Evolutionary conservation across 495 filamentous ascomycete species (phyloP).

Genomic region (Choiromyces venosus): DNA sequence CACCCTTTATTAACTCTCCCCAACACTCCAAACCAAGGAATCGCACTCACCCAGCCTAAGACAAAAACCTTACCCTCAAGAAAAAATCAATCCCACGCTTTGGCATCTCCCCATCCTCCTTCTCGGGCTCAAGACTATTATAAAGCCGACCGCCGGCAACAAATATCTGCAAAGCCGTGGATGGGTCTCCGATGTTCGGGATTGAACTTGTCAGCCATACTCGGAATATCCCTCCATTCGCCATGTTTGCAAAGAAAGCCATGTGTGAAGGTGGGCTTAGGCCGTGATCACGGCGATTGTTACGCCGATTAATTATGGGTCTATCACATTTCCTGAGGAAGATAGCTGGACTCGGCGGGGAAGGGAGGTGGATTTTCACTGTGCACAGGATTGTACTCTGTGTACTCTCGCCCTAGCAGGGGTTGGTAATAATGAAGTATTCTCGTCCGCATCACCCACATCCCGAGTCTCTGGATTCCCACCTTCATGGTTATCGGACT

Average conservation of each 20-base stretch:
- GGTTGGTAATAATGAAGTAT: constrained; percentile 24
- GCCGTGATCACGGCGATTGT: constrained; percentile 55
- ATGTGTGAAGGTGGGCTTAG: constrained; percentile 58
- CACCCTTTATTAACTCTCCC: constrained; percentile 5
- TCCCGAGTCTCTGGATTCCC: constrained; percentile 41
- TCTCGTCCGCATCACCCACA: constrained; percentile 35
- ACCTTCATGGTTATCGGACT: constrained; percentile 34
- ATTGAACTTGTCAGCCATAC: constrained; percentile 66
- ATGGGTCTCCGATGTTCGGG: constrained; percentile 62
- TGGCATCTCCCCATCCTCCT: constrained; percentile 48
- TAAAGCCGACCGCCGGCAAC: constrained; percentile 66
- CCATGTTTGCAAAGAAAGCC: constrained; percentile 58
- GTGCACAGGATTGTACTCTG: too few species aligned
- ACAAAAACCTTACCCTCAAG: constrained; percentile 57
- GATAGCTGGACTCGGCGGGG: constrained; percentile 46
- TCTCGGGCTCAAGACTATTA: constrained; percentile 51
- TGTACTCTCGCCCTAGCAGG: background rate
- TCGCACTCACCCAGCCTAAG: constrained; percentile 58
- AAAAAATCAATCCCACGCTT: constrained; percentile 52
- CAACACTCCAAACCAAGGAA: background rate
- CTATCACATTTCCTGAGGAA: constrained; percentile 53
- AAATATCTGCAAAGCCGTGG: constrained; percentile 65
- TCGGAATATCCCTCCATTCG: constrained; percentile 63
- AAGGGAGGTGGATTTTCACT: constrained; percentile 34
- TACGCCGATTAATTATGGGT: constrained; percentile 63